Conservation (phyloP, 2,329 filamentous ascomycete species). For the Trichophaea hybrida region DNA sequence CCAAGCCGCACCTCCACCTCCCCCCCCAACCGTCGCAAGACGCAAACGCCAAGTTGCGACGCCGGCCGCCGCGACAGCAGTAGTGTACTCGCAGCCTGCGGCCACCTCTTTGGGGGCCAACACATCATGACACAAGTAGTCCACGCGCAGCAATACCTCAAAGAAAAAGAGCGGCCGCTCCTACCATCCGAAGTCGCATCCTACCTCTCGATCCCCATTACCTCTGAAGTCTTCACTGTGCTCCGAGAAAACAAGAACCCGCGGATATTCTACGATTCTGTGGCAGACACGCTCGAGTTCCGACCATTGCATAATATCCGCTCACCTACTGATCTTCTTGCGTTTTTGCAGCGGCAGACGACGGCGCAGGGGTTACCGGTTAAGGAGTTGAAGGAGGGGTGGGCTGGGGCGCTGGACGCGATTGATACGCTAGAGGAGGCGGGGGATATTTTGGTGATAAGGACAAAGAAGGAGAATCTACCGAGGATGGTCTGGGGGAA, state of each 20-base stretch:
- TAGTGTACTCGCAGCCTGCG: conserved; percentile 61
- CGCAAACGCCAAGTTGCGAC: conserved; percentile 37
- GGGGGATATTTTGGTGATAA: conserved; percentile 68
- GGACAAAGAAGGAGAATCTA: conserved; percentile 83
- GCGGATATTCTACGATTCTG: conserved; percentile 46
- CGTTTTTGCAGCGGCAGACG: conserved; percentile 64
- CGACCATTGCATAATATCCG: conserved; percentile 72
- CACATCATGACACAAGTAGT: conserved; percentile 78
- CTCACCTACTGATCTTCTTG: conserved; percentile 60
- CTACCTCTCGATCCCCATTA: conserved; percentile 64
- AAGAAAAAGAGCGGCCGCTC: conserved; percentile 45
- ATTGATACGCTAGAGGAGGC: conserved; percentile 64
- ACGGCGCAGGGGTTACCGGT: conserved; percentile 70
- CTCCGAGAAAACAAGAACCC: conserved; percentile 41
- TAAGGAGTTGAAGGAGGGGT: conserved; percentile 89
- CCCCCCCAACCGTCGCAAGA: conserved; percentile 31
- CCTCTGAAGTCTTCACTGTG: conserved; percentile 55
- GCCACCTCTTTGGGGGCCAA: conserved; percentile 56
- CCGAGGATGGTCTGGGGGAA: conserved; percentile 81
- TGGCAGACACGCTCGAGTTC: conserved; percentile 63
- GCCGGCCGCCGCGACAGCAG: conserved; percentile 30
- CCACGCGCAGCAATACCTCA: conserved; percentile 73
- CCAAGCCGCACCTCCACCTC: conserved; percentile 9
- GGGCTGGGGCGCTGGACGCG: conserved; percentile 67
- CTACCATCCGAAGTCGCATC: conserved; percentile 43